A percentile compares a stretch with the other conserved stretches of the same genome.
These are phyloP conservation scores for Peziza echinospora DNA, from an alignment of 495 filamentous ascomycete genomes.

Conservation along the genomic window DNA sequence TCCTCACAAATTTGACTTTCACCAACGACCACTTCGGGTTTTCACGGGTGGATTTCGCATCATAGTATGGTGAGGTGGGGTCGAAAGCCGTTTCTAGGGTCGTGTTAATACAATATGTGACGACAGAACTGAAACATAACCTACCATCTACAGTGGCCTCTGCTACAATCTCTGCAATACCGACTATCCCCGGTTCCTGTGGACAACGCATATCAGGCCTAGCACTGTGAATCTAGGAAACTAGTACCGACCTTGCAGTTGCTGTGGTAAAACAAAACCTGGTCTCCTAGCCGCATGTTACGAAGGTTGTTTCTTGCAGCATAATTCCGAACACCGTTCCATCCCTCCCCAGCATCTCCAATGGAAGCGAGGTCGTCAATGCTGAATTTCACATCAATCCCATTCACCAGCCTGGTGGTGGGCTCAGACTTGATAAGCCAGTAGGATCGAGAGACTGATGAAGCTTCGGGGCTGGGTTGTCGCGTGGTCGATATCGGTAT, in stretches of 20 bases:
- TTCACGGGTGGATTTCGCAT: slow-evolving; percentile 48
- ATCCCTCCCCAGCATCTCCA: slow-evolving; percentile 50
- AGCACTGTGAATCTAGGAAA: background rate
- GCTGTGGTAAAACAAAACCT: slow-evolving; percentile 93
- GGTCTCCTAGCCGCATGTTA: slow-evolving; percentile 73
- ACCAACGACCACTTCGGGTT: slow-evolving; percentile 77
- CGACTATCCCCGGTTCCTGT: slow-evolving; percentile 64
- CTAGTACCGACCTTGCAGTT: background rate
- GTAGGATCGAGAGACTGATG: no score
- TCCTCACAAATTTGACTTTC: slow-evolving; percentile 63
- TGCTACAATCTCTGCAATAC: slow-evolving; percentile 78
- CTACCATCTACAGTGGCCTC: slow-evolving; percentile 61
- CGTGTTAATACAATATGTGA: slow-evolving; percentile 2
- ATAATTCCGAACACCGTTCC: slow-evolving; percentile 44
- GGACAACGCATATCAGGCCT: background rate
- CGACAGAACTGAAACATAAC: slow-evolving; percentile 9
- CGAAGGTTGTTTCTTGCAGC: slow-evolving; percentile 59
- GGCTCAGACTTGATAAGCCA: slow-evolving; percentile 97
- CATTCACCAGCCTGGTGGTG: slow-evolving; percentile 63
- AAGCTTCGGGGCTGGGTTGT: no score
- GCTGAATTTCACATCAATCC: slow-evolving; percentile 72
- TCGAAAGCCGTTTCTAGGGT: slow-evolving; percentile 68
- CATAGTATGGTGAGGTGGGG: slow-evolving; percentile 57
- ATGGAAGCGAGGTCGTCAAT: slow-evolving; percentile 67
- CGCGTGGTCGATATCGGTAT: no score